Evolutionary conservation across 495 filamentous ascomycete species (phyloP).

Genomic region (Hypoxylon subgilvum): DNA sequence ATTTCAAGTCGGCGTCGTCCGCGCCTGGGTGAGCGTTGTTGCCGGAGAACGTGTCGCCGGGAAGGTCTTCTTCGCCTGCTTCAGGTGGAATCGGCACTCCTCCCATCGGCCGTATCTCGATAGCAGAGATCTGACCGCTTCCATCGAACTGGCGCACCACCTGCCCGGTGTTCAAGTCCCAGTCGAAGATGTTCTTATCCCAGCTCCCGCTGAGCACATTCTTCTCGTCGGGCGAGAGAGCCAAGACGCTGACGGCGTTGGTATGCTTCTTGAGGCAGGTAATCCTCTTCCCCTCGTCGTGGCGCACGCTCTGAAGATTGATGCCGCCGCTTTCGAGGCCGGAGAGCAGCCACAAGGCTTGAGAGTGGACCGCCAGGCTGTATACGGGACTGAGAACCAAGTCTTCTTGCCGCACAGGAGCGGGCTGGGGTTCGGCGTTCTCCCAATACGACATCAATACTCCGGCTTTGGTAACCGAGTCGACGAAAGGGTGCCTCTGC

Average conservation of each 20-base stretch:
- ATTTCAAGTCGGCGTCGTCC: conserved; percentile 17
- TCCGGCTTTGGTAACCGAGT: conserved; percentile 93
- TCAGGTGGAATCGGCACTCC: conserved; percentile 75
- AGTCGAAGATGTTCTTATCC: conserved; percentile 93
- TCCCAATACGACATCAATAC: conserved; percentile 97
- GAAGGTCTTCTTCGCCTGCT: conserved; percentile 60
- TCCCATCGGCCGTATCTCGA: conserved; percentile 83
- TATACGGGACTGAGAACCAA: conserved; percentile 82
- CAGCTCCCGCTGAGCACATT: conserved; percentile 92
- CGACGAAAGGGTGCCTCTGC: conserved; percentile 95
- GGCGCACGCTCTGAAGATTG: conserved; percentile 90
- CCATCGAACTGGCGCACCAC: conserved; percentile 74
- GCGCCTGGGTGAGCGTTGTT: conserved; percentile 52
- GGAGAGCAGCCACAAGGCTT: conserved; percentile 88
- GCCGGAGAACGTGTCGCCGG: conserved; percentile 70
- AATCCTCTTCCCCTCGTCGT: conserved; percentile 92
- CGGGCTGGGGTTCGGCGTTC: conserved; percentile 66
- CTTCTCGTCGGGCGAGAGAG: conserved; percentile 80
- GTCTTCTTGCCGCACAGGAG: conserved; percentile 56
- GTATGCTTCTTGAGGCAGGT: conserved; percentile 80
- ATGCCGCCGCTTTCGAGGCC: conserved; percentile 90
- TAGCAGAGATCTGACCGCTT: conserved; percentile 83
- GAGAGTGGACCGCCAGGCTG: conserved; percentile 86
- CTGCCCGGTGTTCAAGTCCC: conserved; percentile 91
- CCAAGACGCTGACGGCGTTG: conserved; percentile 88